Evolutionary conservation across 2,329 filamentous ascomycete species (phyloP), one percentile per base, ranked within the genome.

Genomic region (Beauveria rudraprayagi): DNA sequence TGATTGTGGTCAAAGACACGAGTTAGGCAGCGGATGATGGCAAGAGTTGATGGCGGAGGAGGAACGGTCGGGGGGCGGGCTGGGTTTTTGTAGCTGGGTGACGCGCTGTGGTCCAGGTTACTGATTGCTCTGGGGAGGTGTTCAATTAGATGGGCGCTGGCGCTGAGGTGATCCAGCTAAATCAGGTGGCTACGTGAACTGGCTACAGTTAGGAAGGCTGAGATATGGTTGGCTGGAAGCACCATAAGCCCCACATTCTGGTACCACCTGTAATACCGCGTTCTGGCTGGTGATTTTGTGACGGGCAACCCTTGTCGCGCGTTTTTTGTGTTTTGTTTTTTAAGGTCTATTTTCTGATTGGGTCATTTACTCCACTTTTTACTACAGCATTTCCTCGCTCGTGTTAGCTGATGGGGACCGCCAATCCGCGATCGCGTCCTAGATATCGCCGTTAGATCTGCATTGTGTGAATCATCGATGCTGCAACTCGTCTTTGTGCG

Each of bases 11-110:
- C 54, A 43, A 62, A 47, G 63, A 66, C 67, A 66, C 66, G 69
- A 67, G 70, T 70, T 69, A 67, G 60, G 65, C 69, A 69, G 71
- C 70, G 68, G 67, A 68, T 71, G 70, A 66, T 70, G 69, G 70
- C 70, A 66, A 75, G 72, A 76, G 76, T 75, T 77, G 76, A 76
- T 75, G 78, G 75, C 73, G 75, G 72, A 72, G 70, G 69, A 70
- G 72, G 73, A 73, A 74, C 74, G 70, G 76, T 78, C 73, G 78
- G 80, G 80, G 80, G 78, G 77, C 72, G 71, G 71, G 70, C 71
- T 76, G 77, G 75, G 75, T 75, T 83, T 84, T 83, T 84, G 82
- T 85, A 85, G 78, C 77, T 82, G 79, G 75, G 78, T 77, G 80
- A 78, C 79, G 74, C 73, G 67, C 66, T 72, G 72, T 72, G 71